Evolutionary conservation across 495 filamentous ascomycete species (phyloP).

Genomic region (Cetradonia linearis): DNA sequence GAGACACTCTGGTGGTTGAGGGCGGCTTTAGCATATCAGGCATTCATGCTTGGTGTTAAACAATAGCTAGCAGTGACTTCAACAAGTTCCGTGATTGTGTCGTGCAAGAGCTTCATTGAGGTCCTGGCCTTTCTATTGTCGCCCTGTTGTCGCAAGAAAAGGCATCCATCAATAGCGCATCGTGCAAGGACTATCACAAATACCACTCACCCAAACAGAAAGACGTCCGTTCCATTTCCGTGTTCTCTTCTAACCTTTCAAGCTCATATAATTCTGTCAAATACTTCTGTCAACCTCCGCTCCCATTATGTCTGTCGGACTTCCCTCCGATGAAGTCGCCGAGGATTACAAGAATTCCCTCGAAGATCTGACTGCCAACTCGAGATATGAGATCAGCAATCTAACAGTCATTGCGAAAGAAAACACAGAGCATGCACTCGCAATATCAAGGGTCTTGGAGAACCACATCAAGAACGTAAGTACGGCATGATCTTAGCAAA

Average conservation of each 20-base stretch:
- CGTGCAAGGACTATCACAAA: conserved; percentile 14
- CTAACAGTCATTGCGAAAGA: conserved; percentile 93
- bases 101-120: conserved; percentile 21
- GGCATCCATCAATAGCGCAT: conserved; percentile 15
- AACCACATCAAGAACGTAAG: conserved; percentile 91
- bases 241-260: conserved; percentile 19
- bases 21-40: conserved; percentile 9
- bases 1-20: conserved; percentile 13
- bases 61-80: conserved; percentile 27
- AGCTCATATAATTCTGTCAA: conserved; percentile 10
- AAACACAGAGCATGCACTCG: conserved; percentile 85
- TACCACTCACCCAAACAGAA: conserved; percentile 15
- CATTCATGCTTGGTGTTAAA: conserved; percentile 18
- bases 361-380: conserved; percentile 80
- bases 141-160: conserved; percentile 12
- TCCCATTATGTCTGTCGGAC: conserved; percentile 58
- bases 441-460: conserved; percentile 78
- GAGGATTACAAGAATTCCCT: conserved; percentile 90
- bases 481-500: conserved; percentile 12
- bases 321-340: conserved; percentile 78
- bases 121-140: conserved; percentile 17
- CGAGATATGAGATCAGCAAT: conserved; percentile 86
- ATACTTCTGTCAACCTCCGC: conserved; percentile 13
- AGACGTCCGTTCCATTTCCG: conserved; percentile 18
- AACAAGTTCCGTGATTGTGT: conserved; percentile 25